Conservation (phyloP, 805 yeast species). For the Lipomyces yamadae region DNA sequence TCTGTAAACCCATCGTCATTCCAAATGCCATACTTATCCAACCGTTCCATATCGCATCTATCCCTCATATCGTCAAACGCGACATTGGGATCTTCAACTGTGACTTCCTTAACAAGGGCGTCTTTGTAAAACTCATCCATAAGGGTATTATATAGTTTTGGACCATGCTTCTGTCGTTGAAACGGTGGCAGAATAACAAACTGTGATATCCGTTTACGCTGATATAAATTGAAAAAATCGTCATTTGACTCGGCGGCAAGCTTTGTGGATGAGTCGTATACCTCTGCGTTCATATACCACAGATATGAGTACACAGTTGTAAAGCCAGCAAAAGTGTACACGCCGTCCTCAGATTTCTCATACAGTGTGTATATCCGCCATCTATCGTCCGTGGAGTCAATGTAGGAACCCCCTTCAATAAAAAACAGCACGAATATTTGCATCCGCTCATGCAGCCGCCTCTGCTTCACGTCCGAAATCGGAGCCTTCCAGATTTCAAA, state of each 20-base stretch:
- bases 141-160: constrained; percentile 60
- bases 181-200: constrained; percentile 82
- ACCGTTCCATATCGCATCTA: constrained; percentile 67
- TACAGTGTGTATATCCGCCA: constrained; percentile 79
- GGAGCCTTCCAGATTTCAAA: constrained; percentile 60
- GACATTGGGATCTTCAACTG: constrained; percentile 94
- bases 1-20: constrained; percentile 39
- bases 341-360: constrained; percentile 35
- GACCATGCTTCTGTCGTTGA: constrained; percentile 77
- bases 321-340: constrained; percentile 69
- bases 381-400: constrained; percentile 71
- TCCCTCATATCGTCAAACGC: constrained; percentile 90
- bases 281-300: constrained; percentile 62
- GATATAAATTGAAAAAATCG: constrained; percentile 22
- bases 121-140: constrained; percentile 62
- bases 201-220: constrained; percentile 82
- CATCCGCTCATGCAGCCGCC: constrained; percentile 66
- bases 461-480: constrained; percentile 50
- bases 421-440: constrained; percentile 81
- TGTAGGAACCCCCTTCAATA: constrained; percentile 92
- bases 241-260: constrained; percentile 17
- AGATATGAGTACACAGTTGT: constrained; percentile 84
- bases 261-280: constrained; percentile 51
- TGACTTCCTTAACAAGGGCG: constrained; percentile 63
- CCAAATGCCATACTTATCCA: constrained; percentile 44